Evolutionary conservation across 305 asterid species (phyloP), one percentile per base, ranked within the genome.

Genomic region (Salvia sclarea): DNA sequence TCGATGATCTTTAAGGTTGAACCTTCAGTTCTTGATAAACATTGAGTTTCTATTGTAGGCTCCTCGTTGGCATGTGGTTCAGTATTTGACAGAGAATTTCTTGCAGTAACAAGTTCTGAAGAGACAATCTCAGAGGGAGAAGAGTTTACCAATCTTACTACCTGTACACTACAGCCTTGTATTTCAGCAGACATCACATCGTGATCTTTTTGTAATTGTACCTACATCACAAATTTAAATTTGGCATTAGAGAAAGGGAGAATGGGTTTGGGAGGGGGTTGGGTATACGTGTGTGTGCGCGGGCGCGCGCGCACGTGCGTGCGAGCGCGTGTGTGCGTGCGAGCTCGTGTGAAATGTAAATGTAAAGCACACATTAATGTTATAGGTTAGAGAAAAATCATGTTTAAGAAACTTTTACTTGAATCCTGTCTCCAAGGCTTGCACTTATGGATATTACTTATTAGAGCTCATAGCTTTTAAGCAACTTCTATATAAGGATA

Each of bases 211-310:
- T 69, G 47, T 33, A 69, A 55, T 41, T 69, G 47, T 33, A 69
- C 71, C 84, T 80, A 77, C 59, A 69, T 18, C 38, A 48, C 60
- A 59, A 64, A 16, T 52, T 41, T 54, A 45, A 55, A 62, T 67
- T 57, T 54, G 48, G 47, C 74, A 67, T 45, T 66, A 49, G 44
- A 57, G 54, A 10, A 31, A 35, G 43, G 45, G 30, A 4, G 2
- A 18, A 31, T 7, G 40, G 40, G 8, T 4, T 1, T 1, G 38
- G 37, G 37, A 22, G 6, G 20, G 49, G 20, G 6, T 14, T 44
- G 9, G 49, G 49, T 5, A 44, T n/a, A 44, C 10, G 48, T 43
- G 9, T 35, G 12, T 9, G 43, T 37, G 43, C 2, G 4, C 10
- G 43, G 1, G 43, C n/a, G n/a, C n/a, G n/a, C n/a, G n/a, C n/a